Percentiles rank a stretch among this genome's conserved stretches.
These are phyloP conservation scores for Spongispora temasekensis DNA, from an alignment of 1,284 basidiomycete species.

Conservation along the genomic window DNA sequence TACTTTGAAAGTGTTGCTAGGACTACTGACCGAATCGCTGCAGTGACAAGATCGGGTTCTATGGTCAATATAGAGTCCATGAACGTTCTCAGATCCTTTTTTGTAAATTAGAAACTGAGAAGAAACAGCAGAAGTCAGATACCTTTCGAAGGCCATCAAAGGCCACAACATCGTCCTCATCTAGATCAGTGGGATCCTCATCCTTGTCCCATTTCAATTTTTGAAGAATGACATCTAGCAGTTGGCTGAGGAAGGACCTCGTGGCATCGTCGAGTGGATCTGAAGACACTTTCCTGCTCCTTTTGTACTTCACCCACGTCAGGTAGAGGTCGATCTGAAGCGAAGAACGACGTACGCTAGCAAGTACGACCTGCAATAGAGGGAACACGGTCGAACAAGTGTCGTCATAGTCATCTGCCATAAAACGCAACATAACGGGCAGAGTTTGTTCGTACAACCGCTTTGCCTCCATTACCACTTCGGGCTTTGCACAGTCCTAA, in stretches of 20 bases:
- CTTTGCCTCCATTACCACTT: constrained; percentile 70
- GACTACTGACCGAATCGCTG: constrained; percentile 70
- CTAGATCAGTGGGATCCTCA: constrained; percentile 78
- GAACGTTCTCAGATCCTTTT: constrained; percentile 78
- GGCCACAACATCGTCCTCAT: constrained; percentile 85
- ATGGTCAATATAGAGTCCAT: constrained; percentile 82
- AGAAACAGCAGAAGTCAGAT: constrained; percentile 13
- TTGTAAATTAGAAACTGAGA: constrained; percentile 5
- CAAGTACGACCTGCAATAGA: constrained; percentile 74
- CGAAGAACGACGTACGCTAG: constrained; percentile 55
- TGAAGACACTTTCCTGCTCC: constrained; percentile 65
- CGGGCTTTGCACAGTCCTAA: constrained; percentile 64
- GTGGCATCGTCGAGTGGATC: constrained; percentile 73
- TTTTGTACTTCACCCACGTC: constrained; percentile 66
- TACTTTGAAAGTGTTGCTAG: constrained; percentile 73
- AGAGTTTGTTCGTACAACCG: constrained; percentile 70
- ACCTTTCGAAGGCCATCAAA: constrained; percentile 90
- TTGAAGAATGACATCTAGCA: constrained; percentile 79
- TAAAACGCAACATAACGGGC: constrained; percentile 85
- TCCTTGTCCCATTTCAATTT: constrained; percentile 95
- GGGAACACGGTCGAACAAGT: constrained; percentile 85
- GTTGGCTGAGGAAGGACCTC: constrained; percentile 76
- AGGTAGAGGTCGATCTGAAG: not conserved
- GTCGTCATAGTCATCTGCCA: constrained; percentile 88
- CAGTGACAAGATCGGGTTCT: constrained; percentile 79